Evolutionary conservation across 2,329 filamentous ascomycete genomes (phyloP).

Genomic region (Colletotrichum echinochloae): DNA sequence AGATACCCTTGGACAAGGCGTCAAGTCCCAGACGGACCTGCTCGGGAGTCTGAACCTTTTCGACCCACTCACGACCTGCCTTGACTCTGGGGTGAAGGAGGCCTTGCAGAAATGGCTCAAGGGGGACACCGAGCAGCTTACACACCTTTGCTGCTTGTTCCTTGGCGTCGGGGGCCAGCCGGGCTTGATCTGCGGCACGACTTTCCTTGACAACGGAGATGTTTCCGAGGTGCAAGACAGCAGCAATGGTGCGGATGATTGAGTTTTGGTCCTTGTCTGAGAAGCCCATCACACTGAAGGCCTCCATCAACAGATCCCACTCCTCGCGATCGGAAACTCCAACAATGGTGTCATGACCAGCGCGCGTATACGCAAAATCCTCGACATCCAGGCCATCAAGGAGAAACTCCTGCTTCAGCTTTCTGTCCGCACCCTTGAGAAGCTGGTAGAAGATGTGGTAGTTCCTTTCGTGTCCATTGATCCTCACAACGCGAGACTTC

Average conservation of each 20-base stretch:
- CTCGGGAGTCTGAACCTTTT: conserved; percentile 97
- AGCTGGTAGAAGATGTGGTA: conserved; percentile 99
- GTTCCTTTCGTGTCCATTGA: conserved; percentile 90
- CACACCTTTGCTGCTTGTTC: conserved; percentile 84
- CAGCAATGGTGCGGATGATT: conserved; percentile 89
- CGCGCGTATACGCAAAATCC: conserved; percentile 91
- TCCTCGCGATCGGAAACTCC: conserved; percentile 92
- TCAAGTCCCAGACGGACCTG: conserved; percentile 92
- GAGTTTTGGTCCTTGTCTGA: conserved; percentile 83
- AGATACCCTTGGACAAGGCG: conserved; percentile 95
- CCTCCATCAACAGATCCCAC: conserved; percentile 90
- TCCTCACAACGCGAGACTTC: conserved; percentile 94
- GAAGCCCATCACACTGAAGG: conserved; percentile 95
- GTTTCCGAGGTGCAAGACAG: conserved; percentile 93
- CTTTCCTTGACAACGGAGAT: conserved; percentile 92
- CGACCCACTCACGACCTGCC: conserved; percentile 96
- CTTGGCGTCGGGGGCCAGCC: conserved; percentile 80
- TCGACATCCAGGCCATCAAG: conserved; percentile 81
- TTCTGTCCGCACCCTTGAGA: conserved; percentile 81
- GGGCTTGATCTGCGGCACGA: conserved; percentile 88
- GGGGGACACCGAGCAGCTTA: conserved; percentile 82
- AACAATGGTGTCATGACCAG: conserved; percentile 90
- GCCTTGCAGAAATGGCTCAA: conserved; percentile 88
- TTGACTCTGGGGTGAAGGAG: conserved; percentile 94
- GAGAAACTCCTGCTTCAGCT: conserved; percentile 81